Base-by-base conservation (phyloP, 768 basidiomycete species). In the Mycena crocata region DNA sequence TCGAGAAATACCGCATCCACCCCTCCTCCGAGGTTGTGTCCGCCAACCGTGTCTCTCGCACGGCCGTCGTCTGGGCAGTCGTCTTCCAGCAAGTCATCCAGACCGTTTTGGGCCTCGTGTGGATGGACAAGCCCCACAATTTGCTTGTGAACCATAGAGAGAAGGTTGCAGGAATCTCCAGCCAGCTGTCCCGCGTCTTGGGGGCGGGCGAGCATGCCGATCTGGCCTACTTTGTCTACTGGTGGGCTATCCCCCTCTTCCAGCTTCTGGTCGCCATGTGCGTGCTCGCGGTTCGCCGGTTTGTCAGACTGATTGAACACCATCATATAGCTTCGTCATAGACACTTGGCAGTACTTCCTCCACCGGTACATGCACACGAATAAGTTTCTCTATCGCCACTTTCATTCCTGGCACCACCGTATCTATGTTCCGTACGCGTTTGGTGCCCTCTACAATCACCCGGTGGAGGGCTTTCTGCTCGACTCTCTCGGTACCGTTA, bases 301-400 rank as follows among this genome's bases (percentile, higher is more conserved):
- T 28, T 34, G 49, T 51, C 34, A 23, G 23, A 32, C 48, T n/a
- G 30, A 8, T 28, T 30, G 17, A 62, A 42, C 30, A 52, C 24
- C 26, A 23, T 8, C 44, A 6, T 23, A 4, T 67, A 97, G 98
- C 83, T 93, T 98, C 78, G 75, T 96, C 64, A 90, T 99, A 71
- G 98, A 99, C 81, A 96, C 96, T 34, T 98, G 95, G 95, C 96
- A 99, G 78, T 99, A 99, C 80, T 96, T 96, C 81, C 83, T 95
- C 23, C 98, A 99, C 76, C 94, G 97, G 40, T 79, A 83, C 45
- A 94, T 98, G 91, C 98, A 99, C 81, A 80, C 87, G 72, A 94
- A 94, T 83, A 93, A 90, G 70, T 98, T 87, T 79, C 84, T 99
- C 34, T 99, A 97, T 82, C 93, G 89, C 70, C 89, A 93, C 57